Conservation (phyloP, 2,329 filamentous ascomycete genomes). For the Colletotrichum shisoi region DNA sequence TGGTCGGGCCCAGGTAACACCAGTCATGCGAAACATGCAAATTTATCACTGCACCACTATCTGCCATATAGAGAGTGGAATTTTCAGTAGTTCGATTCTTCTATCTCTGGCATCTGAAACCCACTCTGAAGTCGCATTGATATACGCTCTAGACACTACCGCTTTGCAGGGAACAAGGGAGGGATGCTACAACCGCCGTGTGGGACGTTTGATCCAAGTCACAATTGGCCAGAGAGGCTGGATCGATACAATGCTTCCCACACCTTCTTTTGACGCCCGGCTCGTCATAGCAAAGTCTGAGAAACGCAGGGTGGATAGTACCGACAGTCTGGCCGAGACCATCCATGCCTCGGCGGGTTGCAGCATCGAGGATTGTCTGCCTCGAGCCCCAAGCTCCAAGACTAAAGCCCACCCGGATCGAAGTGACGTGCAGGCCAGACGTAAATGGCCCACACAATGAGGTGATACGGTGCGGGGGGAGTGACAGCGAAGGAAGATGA, state of each 20-base stretch:
- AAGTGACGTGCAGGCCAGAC: constrained; percentile 5
- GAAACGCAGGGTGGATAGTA: constrained; percentile 8
- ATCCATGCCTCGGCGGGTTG: constrained; percentile 6
- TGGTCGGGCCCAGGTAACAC: not conserved
- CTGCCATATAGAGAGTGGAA: too few species aligned
- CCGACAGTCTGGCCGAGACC: constrained; percentile 27
- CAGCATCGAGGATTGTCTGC: constrained; percentile 2
- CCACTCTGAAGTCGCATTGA: too few species aligned
- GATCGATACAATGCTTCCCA: too few species aligned
- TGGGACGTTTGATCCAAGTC: too few species aligned
- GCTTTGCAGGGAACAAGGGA: too few species aligned
- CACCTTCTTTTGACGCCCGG: not conserved
- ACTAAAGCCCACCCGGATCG: not conserved
- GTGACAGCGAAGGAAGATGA: not conserved
- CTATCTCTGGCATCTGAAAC: too few species aligned
- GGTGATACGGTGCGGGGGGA: not conserved
- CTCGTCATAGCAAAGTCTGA: not conserved
- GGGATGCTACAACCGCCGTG: too few species aligned
- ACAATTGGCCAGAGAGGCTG: not conserved
- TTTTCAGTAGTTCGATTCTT: too few species aligned
- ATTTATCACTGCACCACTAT: too few species aligned
- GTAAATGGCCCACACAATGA: not conserved
- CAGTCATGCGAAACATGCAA: too few species aligned
- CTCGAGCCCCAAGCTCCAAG: not conserved
- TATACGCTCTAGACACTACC: too few species aligned